Conservation (phyloP, 805 yeast species). For the Saturnispora besseyi region DNA sequence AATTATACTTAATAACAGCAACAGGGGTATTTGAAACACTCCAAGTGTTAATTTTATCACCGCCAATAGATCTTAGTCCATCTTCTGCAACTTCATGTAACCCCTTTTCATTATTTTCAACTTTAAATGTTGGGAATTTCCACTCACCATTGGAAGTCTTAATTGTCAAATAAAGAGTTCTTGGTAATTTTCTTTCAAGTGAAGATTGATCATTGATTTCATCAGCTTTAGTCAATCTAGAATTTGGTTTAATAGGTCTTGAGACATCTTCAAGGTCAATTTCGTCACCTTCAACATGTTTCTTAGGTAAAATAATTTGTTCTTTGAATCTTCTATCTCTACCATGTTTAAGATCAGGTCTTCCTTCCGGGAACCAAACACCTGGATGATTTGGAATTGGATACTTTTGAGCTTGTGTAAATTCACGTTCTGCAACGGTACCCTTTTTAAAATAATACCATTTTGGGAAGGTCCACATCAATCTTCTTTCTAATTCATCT, state of each 20-base stretch:
- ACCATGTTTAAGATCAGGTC: constrained; percentile 77
- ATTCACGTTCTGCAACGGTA: constrained; percentile 77
- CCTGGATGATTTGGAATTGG: constrained; percentile 68
- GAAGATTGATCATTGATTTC: constrained; percentile 48
- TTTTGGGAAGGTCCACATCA: constrained; percentile 97
- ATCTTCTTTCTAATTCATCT: constrained; percentile 73
- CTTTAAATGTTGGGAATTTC: constrained; percentile 68
- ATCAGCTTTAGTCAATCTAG: constrained; percentile 77
- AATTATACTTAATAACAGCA: constrained; percentile 44
- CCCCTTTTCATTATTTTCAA: constrained; percentile 34
- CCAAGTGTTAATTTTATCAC: constrained; percentile 73
- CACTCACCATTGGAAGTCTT: constrained; percentile 41
- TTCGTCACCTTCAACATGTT: constrained; percentile 28
- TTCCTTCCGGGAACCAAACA: constrained; percentile 73
- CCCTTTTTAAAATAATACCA: constrained; percentile 89
- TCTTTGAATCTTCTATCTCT: constrained; percentile 86
- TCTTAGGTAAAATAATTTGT: constrained; percentile 56
- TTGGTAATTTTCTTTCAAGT: constrained; percentile 68
- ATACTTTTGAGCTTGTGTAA: constrained; percentile 61
- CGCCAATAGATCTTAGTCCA: constrained; percentile 66
- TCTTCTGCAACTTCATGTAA: constrained; percentile 67
- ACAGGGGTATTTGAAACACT: constrained; percentile 87
- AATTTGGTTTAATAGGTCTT: constrained; percentile 58
- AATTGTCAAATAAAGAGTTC: constrained; percentile 71
- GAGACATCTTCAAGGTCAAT: constrained; percentile 46